Percentiles rank a stretch among this genome's conserved stretches.
Conservation (phyloP, 2,329 filamentous ascomycete genomes). For the Diplodia sapinea region DNA sequence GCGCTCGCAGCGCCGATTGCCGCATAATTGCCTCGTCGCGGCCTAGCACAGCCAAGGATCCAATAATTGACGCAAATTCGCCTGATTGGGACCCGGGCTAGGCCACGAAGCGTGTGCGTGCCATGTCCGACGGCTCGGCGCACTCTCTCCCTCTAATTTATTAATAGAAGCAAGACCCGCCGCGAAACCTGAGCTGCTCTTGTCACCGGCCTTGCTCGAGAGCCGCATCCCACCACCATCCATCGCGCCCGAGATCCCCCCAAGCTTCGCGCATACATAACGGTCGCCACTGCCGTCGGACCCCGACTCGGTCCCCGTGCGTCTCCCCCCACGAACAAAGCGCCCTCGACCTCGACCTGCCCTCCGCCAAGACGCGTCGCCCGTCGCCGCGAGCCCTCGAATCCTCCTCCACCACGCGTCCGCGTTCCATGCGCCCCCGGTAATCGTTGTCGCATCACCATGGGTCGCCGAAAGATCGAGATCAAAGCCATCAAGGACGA, state of each 20-base stretch:
- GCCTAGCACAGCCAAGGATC: neutral
- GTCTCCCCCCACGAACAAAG: conserved; percentile 27
- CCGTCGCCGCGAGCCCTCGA: conserved; percentile 22
- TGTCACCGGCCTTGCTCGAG: conserved; percentile 24
- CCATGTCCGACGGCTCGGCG: conserved; percentile 21
- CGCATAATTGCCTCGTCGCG: conserved; percentile 14
- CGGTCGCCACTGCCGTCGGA: conserved; percentile 19
- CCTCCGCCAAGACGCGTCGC: conserved; percentile 28
- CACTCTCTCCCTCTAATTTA: conserved; percentile 16
- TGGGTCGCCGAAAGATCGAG: conserved; percentile 99
- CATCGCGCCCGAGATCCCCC: conserved; percentile 11
- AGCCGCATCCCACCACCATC: conserved; percentile 30
- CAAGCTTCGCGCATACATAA: conserved; percentile 25
- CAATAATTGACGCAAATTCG: conserved; percentile 13
- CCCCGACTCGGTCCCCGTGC: conserved; percentile 16
- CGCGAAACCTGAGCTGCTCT: conserved; percentile 27
- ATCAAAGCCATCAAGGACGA: conserved; percentile 99
- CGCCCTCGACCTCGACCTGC: conserved; percentile 17
- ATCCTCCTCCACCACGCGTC: conserved; percentile 22
- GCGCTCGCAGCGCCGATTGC: neutral
- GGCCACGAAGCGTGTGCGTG: conserved; percentile 2
- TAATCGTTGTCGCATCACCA: conserved; percentile 49
- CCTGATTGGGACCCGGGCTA: neutral
- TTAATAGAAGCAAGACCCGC: conserved; percentile 26
- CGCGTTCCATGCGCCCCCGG: conserved; percentile 27